Evolutionary conservation across 441 rosid species (phyloP).

Genomic region (Geranium incanum): DNA sequence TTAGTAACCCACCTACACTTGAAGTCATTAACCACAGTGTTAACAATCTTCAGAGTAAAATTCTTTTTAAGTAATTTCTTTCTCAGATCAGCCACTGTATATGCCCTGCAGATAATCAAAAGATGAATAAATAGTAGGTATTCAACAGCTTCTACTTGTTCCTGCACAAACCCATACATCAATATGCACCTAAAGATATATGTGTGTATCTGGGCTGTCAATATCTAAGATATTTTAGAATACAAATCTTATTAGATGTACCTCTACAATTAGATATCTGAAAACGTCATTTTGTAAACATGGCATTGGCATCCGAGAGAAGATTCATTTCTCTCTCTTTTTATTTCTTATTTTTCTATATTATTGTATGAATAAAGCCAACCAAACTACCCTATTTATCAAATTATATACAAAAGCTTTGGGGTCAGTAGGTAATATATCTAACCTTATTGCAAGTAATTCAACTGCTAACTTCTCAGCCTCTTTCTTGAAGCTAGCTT

Average conservation of each 20-base stretch:
- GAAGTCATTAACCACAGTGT: slow-evolving; percentile 47
- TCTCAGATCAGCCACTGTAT: slow-evolving; percentile 53
- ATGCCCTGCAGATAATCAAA: slow-evolving; percentile 43
- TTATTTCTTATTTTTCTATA: not conserved
- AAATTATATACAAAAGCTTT: not conserved
- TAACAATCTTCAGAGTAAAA: slow-evolving; percentile 37
- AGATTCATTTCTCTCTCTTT: not conserved
- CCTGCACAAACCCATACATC: slow-evolving; percentile 1
- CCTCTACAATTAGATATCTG: not conserved
- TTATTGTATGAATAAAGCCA: not conserved
- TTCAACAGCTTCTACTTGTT: not conserved
- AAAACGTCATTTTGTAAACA: not conserved
- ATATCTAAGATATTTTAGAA: not conserved
- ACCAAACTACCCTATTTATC: not conserved
- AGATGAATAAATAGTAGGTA: slow-evolving; percentile 1
- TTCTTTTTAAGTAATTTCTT: slow-evolving; percentile 64
- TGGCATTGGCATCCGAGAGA: not conserved
- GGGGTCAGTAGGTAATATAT: slow-evolving; percentile 7
- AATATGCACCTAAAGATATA: not conserved
- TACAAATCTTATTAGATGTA: not conserved
- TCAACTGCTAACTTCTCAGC: slow-evolving; percentile 52
- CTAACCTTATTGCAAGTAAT: slow-evolving; percentile 59
- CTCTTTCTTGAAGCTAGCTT: slow-evolving; percentile 32
- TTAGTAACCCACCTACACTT: slow-evolving; percentile 39
- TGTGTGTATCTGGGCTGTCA: not conserved